These are phyloP conservation scores for Candida xyloterini DNA, from an alignment of 805 yeast genomes.

Conservation along the genomic window DNA sequence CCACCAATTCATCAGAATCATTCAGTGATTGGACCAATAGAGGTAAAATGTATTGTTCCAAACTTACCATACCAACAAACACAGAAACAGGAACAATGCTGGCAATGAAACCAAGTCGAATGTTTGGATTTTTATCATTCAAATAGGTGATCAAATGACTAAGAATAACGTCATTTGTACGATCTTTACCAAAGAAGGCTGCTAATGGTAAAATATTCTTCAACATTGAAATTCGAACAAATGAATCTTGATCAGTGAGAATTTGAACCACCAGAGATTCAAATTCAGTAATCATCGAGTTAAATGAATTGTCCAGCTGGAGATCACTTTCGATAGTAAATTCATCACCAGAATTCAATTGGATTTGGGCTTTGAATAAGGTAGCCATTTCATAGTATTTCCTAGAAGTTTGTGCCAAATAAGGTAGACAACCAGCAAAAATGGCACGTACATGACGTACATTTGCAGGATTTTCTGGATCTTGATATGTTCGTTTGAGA, in stretches of 20 bases:
- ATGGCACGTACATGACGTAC: conserved; percentile 53
- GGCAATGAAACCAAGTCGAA: conserved; percentile 69
- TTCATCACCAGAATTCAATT: conserved; percentile 32
- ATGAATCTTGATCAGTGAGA: conserved; percentile 64
- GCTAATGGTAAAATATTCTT: conserved; percentile 74
- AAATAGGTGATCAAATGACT: conserved; percentile 90
- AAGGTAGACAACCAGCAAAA: conserved; percentile 72
- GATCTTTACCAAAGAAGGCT: conserved; percentile 78
- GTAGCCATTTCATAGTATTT: conserved; percentile 62
- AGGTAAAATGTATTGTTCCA: conserved; percentile 88
- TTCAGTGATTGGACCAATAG: conserved; percentile 75
- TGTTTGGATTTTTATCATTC: conserved; percentile 68
- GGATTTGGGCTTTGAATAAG: conserved; percentile 37
- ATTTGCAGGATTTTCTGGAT: conserved; percentile 22
- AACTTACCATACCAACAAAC: conserved; percentile 73
- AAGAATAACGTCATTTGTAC: conserved; percentile 80
- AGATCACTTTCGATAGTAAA: conserved; percentile 31
- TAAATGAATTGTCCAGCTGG: conserved; percentile 38
- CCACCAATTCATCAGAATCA: conserved; percentile 82
- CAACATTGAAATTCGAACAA: conserved; percentile 68
- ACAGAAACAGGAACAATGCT: conserved; percentile 73
- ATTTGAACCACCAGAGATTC: conserved; percentile 63
- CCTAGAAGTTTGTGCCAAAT: conserved; percentile 62
- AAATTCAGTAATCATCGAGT: conserved; percentile 49
- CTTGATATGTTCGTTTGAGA: conserved; percentile 36